Percentiles rank a stretch among this genome's conserved stretches.
These are phyloP conservation scores for Penicillium cosmopolitanum DNA, from an alignment of 495 filamentous ascomycete genomes.

Conservation along the genomic window DNA sequence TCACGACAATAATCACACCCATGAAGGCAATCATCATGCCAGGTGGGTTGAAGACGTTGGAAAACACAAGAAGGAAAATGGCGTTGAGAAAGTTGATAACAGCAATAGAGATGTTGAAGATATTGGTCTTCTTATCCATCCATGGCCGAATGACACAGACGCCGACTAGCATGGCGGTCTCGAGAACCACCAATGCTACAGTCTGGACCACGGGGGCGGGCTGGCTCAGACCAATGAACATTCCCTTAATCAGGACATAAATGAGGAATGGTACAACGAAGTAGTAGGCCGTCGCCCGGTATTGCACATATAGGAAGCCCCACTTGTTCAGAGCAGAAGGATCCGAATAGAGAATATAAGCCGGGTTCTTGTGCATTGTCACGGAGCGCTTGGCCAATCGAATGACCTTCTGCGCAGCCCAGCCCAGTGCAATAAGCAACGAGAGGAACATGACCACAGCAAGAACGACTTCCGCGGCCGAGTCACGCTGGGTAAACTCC, in stretches of 20 bases:
- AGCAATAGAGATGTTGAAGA: conserved; percentile 92
- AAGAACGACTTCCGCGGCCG: conserved; percentile 82
- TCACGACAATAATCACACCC: conserved; percentile 90
- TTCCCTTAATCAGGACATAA: conserved; percentile 82
- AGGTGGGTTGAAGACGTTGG: conserved; percentile 84
- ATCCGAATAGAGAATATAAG: conserved; percentile 96
- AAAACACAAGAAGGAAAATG: conserved; percentile 84
- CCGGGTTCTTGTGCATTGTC: conserved; percentile 91
- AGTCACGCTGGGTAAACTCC: conserved; percentile 89
- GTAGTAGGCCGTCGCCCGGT: conserved; percentile 95
- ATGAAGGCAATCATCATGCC: conserved; percentile 88
- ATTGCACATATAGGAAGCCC: conserved; percentile 98
- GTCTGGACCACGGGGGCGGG: conserved; percentile 75
- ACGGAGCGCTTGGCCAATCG: conserved; percentile 86
- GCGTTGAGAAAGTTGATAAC: conserved; percentile 89
- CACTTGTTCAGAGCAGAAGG: conserved; percentile 92
- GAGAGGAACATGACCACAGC: conserved; percentile 89
- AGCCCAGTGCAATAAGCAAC: conserved; percentile 77
- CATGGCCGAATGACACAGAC: conserved; percentile 85
- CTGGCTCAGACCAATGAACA: conserved; percentile 91
- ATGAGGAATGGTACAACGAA: conserved; percentile 83
- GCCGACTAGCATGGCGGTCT: conserved; percentile 77
- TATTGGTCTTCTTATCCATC: conserved; percentile 99
- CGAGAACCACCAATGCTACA: conserved; percentile 82
- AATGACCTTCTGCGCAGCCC: conserved; percentile 89